Conservation (phyloP, 1,284 basidiomycete genomes). For the Pseudozyma flocculosa region DNA sequence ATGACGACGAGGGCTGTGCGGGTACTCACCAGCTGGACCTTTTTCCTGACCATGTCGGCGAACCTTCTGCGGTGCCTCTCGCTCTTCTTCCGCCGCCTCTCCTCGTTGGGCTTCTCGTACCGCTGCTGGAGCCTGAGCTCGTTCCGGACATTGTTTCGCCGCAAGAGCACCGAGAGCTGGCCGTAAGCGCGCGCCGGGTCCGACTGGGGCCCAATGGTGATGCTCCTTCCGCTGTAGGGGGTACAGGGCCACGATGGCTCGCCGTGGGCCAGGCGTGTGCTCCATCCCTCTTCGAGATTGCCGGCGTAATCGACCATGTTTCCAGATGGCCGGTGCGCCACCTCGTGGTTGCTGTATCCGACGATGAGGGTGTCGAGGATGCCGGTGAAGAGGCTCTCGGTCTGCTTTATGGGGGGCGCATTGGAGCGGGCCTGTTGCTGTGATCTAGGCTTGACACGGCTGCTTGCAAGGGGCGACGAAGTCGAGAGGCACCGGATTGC, state of each 20-base stretch:
- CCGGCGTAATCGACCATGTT: constrained; percentile 20
- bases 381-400: constrained; percentile 16
- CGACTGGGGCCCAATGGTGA: constrained; percentile 12
- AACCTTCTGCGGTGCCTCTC: constrained; percentile 55
- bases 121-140: constrained; percentile 49
- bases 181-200: constrained; percentile 29
- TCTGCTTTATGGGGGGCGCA: neutral
- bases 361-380: constrained; percentile 26
- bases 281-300: constrained; percentile 31
- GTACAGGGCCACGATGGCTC: constrained; percentile 28
- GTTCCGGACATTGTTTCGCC: constrained; percentile 45
- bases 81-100: constrained; percentile 49
- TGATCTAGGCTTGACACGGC: too few relatives aligned
- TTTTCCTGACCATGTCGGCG: constrained; percentile 53
- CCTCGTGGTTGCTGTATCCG: constrained; percentile 7
- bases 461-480: too few relatives aligned
- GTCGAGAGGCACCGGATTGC: too few relatives aligned
- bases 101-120: constrained; percentile 56
- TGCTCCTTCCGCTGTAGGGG: constrained; percentile 25
- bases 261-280: constrained; percentile 17
- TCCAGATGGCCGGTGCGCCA: constrained; percentile 13
- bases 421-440: too few relatives aligned
- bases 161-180: constrained; percentile 24
- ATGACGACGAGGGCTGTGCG: neutral
- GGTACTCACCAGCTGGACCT: constrained; percentile 52